Base-by-base conservation (phyloP, 805 yeast species). In the Saccharomyces jurei region DNA sequence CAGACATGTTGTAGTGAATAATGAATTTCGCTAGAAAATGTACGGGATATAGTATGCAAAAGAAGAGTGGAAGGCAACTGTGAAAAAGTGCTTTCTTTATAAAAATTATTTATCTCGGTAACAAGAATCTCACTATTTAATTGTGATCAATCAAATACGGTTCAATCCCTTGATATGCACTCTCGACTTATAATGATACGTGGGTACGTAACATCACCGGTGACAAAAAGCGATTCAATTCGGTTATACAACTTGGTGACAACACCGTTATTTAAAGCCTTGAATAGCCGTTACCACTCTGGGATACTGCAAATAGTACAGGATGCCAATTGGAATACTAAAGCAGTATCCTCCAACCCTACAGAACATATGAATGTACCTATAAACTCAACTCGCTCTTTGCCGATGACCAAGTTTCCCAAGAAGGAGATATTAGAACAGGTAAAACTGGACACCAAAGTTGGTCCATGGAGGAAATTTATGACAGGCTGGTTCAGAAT, bases 401-500 rank as follows among this genome's bases (percentile, higher is more conserved):
- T 73, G 3, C 75, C 76, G 1, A 61, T 68, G 44, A 58, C 70
- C 0, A 52, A 55, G 1, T 63, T 69, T 5, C 63, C 71, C 11
- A 68, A 60, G 49, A 54, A 60, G 0, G 58, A 60, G n/a, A 66
- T 72, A 8, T 61, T 63, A 48, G 41, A 58, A 5, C 64, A 76
- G 25, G 65, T 73, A 0, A 52, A 54, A 26, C 59, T 54, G 13
- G 63, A 66, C 50, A 55, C 60, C 0, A 58, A 57, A 17, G 55
- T 67, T 6, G 52, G 56, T n/a, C 25, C 44, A n/a, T 58, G 73
- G 74, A 52, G 58, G 52, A 52, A 52, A 46, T 49, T 61, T 50
- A 44, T 66, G 50, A 59, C 58, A 52, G 81, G 80, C 58, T 73
- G 73, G 60, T 62, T 68, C 25, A 69, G 74, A 0, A 76, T 77